These are phyloP conservation scores for Vigna mungo DNA, from an alignment of 306 rosid genomes.

Conservation along the genomic window DNA sequence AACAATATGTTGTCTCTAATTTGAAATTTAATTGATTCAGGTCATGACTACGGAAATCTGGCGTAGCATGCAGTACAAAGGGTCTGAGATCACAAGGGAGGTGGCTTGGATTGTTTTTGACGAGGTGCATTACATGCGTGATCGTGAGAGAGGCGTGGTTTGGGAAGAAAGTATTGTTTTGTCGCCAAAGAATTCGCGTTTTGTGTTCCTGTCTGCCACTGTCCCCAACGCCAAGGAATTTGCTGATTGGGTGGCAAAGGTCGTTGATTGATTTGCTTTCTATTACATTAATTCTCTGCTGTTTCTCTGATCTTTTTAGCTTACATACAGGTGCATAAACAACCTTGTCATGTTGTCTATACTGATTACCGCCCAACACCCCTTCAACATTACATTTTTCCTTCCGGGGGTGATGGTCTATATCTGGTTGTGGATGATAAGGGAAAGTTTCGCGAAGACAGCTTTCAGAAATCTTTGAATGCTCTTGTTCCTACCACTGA, in stretches of 20 bases:
- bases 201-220: slow-evolving; percentile 94
- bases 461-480: slow-evolving; percentile 83
- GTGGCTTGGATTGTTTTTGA: slow-evolving; percentile 97
- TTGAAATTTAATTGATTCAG: slow-evolving; percentile 43
- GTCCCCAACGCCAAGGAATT: slow-evolving; percentile 96
- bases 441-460: slow-evolving; percentile 84
- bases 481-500: slow-evolving; percentile 72
- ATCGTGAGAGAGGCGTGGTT: slow-evolving; percentile 94
- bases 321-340: slow-evolving; percentile 79
- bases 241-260: slow-evolving; percentile 98
- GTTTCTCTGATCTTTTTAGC: slow-evolving; percentile 40
- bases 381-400: slow-evolving; percentile 93
- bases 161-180: slow-evolving; percentile 99
- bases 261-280: slow-evolving; percentile 29
- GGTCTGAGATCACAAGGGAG: slow-evolving; percentile 88
- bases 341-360: slow-evolving; percentile 95
- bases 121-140: slow-evolving; percentile 98
- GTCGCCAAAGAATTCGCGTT: slow-evolving; percentile 91
- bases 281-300: slow-evolving; percentile 1
- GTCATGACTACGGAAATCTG: slow-evolving; percentile 98
- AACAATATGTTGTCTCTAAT: not conserved
- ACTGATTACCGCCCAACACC: slow-evolving; percentile 98
- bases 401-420: slow-evolving; percentile 85
- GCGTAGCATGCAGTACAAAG: slow-evolving; percentile 99
- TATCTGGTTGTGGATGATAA: slow-evolving; percentile 91